Percentiles rank a stretch among this genome's conserved stretches.
Evolutionary conservation across 805 yeast genomes (phyloP).

Genomic region (Grigorovia jiainica): DNA sequence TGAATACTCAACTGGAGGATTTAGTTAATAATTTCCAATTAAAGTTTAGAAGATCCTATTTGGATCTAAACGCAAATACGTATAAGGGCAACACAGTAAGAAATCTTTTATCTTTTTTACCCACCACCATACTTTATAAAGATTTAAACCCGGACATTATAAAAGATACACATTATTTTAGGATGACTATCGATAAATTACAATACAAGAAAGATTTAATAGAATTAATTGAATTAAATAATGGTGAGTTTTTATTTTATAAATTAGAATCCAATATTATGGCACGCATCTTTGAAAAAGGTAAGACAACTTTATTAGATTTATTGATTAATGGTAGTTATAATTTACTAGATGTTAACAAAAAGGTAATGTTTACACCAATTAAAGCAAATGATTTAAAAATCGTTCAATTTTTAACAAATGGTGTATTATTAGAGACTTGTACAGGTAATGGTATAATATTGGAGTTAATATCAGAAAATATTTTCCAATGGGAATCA

Average conservation of each 20-base stretch:
- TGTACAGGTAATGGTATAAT: slow-evolving; percentile 15
- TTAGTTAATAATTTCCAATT: slow-evolving; percentile 2
- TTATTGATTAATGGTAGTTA: slow-evolving; percentile 9
- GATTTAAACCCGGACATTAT: slow-evolving; percentile 11
- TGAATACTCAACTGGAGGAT: background rate
- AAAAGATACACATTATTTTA: slow-evolving; percentile 16
- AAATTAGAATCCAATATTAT: slow-evolving; percentile 16
- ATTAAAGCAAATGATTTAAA: slow-evolving; percentile 17
- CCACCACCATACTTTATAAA: slow-evolving; percentile 8
- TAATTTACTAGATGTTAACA: slow-evolving; percentile 14
- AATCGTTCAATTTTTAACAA: slow-evolving; percentile 5
- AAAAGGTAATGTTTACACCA: slow-evolving; percentile 21
- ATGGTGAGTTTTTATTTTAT: slow-evolving; percentile 21
- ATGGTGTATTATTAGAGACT: slow-evolving; percentile 13
- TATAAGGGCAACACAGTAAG: slow-evolving; percentile 17
- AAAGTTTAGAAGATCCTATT: slow-evolving; percentile 5
- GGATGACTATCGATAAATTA: slow-evolving; percentile 12
- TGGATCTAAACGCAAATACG: slow-evolving; percentile 7
- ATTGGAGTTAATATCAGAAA: slow-evolving; percentile 15
- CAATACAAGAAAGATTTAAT: slow-evolving; percentile 12
- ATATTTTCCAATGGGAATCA: slow-evolving; percentile 19
- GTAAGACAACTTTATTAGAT: slow-evolving; percentile 5
- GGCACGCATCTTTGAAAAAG: background rate
- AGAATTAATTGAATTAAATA: slow-evolving; percentile 19
- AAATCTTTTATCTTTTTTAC: slow-evolving; percentile 17